Conservation (phyloP, 2,329 filamentous ascomycete genomes). For the Penicillium sp. region DNA sequence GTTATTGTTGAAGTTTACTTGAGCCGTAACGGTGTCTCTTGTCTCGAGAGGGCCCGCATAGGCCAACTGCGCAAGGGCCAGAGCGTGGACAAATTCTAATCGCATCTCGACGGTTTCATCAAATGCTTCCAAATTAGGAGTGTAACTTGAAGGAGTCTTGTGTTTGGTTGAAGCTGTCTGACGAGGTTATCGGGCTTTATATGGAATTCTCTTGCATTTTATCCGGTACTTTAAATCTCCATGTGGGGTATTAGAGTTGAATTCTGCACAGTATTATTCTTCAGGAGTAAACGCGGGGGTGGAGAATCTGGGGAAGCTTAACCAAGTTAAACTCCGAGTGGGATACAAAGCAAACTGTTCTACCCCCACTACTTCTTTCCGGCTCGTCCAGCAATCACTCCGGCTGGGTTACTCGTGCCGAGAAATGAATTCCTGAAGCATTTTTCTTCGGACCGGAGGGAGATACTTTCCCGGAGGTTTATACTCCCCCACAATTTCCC, state of each 20-base stretch:
- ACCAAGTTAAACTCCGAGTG: not conserved
- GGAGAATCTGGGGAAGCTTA: not conserved
- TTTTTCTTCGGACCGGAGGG: not conserved
- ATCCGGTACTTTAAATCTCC: not conserved
- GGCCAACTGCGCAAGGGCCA: not conserved
- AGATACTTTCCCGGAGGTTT: not conserved
- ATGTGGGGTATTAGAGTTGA: not conserved
- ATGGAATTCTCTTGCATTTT: not conserved
- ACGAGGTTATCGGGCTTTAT: not conserved
- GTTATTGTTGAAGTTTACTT: conserved; percentile 1
- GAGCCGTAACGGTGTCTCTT: not conserved
- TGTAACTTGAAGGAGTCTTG: not conserved
- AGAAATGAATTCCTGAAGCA: too few species aligned
- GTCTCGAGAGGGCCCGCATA: not conserved
- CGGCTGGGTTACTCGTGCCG: too few species aligned
- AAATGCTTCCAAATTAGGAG: not conserved
- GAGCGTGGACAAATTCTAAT: not conserved
- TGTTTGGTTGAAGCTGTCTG: too few species aligned
- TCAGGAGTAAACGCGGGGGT: not conserved
- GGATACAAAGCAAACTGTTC: not conserved
- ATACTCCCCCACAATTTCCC: not conserved
- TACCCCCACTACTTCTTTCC: too few species aligned
- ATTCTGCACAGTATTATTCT: not conserved
- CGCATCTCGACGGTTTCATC: not conserved
- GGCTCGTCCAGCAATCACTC: too few species aligned